Base-by-base conservation (phyloP, 1,139 yeast genomes). In the Hanseniaspora sp. region DNA sequence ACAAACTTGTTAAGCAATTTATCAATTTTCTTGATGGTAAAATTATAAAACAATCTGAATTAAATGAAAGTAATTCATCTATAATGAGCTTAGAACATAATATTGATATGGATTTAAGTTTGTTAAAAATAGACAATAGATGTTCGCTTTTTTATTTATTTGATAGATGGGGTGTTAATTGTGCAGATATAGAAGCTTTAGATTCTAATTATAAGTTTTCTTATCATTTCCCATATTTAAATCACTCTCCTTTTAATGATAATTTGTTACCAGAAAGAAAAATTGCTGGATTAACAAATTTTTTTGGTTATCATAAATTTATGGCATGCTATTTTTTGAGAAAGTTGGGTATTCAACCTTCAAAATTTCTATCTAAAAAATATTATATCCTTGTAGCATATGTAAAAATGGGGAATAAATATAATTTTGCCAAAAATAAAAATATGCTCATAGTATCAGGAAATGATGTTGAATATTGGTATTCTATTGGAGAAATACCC, bases 241-340 rank as follows among this genome's bases (percentile, higher is more conserved):
- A 28, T 15, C 31, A 3, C 23, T 23, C 23, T 23, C 23, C 23
- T 23, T 23, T 4, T 23, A 4, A 23, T 3, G 23, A 23, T 23
- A 13, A 23, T 3, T 29, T 31, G 1, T 23, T 18, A 23, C 8
- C 17, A 29, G 11, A 34, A 9, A 23, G 38, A n/a, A 29, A 8
- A 8, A 48, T 2, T 42, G 42, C 29, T 12, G 42, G 46, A n/a
- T 30, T 43, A n/a, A 41, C 53, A 2, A 29, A 35, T 5, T 51
- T 43, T 28, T 51, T 51, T 43, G 53, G 53, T 7, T 35, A 51
- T 37, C 46, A 51, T 35, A 51, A 51, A 18, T 41, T 51, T 29
- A 41, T 43, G 35, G 33, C 48, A 8, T 29, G 18, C n/a, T 35
- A 46, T 9, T 30, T 43, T 34, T 15, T 51, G 7, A 43, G 37